A percentile compares a stretch with the other conserved stretches of the same genome.
phyloP scores from a whole-genome alignment of 225 moss, liverwort and hornwort genomes.

The Marchantia paleacea region DNA sequence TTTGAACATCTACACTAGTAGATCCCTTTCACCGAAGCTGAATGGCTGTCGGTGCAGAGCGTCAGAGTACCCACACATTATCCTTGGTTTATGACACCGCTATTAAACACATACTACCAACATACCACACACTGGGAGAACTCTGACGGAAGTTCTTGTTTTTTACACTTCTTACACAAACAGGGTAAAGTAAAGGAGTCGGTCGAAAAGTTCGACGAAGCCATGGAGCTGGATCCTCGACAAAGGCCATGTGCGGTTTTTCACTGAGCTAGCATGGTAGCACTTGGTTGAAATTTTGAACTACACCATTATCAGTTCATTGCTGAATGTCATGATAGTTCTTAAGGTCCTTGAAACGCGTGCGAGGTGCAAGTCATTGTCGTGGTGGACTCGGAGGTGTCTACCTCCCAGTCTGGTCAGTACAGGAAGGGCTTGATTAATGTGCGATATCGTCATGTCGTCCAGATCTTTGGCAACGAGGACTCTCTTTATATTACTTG shows the following conservation, averaged over 20 bases:
- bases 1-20: too few species aligned
- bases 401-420: not conserved
- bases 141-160: too few species aligned
- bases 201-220: conserved; percentile 75
- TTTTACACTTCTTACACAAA: not conserved
- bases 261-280: conserved; percentile 42
- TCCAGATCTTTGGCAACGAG: conserved; percentile 97
- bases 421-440: not conserved
- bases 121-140: too few species aligned
- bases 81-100: too few species aligned
- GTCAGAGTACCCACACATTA: too few species aligned
- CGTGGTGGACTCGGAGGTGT: not conserved
- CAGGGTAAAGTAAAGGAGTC: conserved; percentile 89
- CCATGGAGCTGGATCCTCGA: conserved; percentile 69
- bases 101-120: too few species aligned
- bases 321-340: not conserved
- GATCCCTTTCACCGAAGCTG: not conserved
- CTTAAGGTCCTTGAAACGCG: not conserved
- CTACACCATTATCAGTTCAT: not conserved
- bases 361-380: not conserved
- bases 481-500: conserved; percentile 80
- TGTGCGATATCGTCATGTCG: not conserved
- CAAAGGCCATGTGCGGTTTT: conserved; percentile 83
- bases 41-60: not conserved
- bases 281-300: conserved; percentile 17